Percentiles rank a stretch among this genome's conserved stretches.
These are phyloP conservation scores for Bidens hawaiensis DNA, from an alignment of 140 eudicot genomes.

Conservation along the genomic window DNA sequence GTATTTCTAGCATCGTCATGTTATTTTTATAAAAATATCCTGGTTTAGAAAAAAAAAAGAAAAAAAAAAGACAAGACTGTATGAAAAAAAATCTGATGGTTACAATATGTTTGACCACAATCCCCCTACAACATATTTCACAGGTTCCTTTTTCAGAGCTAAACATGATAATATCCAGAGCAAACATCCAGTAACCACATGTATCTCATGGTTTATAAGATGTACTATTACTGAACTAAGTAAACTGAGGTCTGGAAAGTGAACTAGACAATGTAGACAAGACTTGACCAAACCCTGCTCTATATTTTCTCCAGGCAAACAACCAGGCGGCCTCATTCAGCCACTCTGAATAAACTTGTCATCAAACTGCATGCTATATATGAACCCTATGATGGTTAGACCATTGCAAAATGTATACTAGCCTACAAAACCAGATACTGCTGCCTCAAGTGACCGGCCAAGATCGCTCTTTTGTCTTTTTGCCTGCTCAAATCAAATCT, in stretches of 20 bases:
- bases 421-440: constrained; percentile 25
- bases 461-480: constrained; percentile 25
- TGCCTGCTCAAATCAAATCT: constrained; percentile 17
- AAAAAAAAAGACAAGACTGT: no score
- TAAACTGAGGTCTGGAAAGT: not conserved
- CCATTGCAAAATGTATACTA: constrained; percentile 5
- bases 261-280: not conserved
- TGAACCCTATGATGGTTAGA: constrained; percentile 14
- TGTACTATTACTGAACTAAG: not conserved
- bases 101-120: constrained; percentile 8
- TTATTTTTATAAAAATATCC: no score
- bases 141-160: not conserved
- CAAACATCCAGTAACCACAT: not conserved
- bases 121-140: not conserved
- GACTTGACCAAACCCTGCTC: constrained; percentile 31
- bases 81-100: no score
- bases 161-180: not conserved
- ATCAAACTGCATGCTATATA: constrained; percentile 19
- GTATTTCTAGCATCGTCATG: no score
- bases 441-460: constrained; percentile 22
- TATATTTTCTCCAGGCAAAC: constrained; percentile 29
- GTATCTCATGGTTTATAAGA: not conserved
- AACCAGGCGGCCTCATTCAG: constrained; percentile 24
- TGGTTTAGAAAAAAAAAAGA: no score
- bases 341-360: constrained; percentile 26